Evolutionary conservation across 2,329 filamentous ascomycete genomes (phyloP), one percentile per base, ranked within the genome.

Genomic region (Exophiala sp.): DNA sequence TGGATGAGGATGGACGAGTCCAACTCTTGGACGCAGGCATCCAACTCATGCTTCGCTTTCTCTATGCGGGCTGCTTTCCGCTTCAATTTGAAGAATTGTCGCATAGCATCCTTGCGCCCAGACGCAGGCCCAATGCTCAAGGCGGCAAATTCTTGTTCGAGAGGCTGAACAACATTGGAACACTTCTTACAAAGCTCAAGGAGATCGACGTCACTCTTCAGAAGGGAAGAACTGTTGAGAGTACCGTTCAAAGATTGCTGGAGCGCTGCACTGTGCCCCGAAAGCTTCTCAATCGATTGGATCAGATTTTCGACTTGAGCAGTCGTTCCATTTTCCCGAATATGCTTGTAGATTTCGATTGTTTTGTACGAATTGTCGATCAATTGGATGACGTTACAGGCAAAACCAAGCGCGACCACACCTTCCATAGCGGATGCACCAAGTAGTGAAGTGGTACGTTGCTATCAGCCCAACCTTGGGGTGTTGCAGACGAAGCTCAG

Each of bases 251-350:
- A 33, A 10, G 32, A 38, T 10, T 16, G 9, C 21, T 20, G 32
- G 16, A 36, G 32, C 32, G 7, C 32, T 2, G 10, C 2, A 16
- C 14, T 20, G 41, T 34, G 45, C 10, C 32, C 29, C 9, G 41
- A 7, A 7, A 51, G 10, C 24, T 51, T 18, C n/a, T 44, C 29
- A 16, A 18, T 39, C 16, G n/a, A 20, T 5, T 44, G 33, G 14
- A 7, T 10, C 16, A 39, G 38, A 5, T 38, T 34, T n/a, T 51
- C 40, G 3, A 24, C 29, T 18, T 44, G 14, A 3, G 39, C 18
- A 14, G 48, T 38, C 5, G 40, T 51, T n/a, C 48, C 48, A 36
- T 21, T 29, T 14, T 51, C 33, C 12, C 34, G 41, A n/a, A 51
- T 29, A 16, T 51, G 29, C 10, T 20, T 38, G 24, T 39, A 51